Evolutionary conservation across 495 filamentous ascomycete species (phyloP).

Genomic region (Cryomyces antarcticus): DNA sequence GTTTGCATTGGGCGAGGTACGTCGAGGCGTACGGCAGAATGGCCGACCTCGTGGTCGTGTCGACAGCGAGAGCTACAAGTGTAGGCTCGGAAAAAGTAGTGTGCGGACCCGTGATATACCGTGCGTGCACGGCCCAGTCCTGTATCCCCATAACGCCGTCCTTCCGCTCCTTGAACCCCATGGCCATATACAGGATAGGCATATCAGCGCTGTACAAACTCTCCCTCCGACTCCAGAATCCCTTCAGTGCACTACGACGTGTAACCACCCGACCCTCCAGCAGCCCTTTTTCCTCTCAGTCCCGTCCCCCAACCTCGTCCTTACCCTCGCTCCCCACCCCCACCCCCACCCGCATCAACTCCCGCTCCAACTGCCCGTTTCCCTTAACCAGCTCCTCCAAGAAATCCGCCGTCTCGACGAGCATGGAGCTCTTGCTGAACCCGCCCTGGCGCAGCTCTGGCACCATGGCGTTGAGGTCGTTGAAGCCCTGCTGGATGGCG

Average conservation of each 20-base stretch:
- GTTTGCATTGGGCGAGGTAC: no score
- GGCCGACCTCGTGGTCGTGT: no score
- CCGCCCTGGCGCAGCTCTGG: conserved; percentile 47
- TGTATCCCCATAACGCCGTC: no score
- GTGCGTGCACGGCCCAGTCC: no score
- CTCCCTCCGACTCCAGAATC: background rate
- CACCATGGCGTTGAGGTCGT: conserved; percentile 48
- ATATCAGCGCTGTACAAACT: no score
- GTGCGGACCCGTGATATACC: no score
- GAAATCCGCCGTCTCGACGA: conserved; percentile 51
- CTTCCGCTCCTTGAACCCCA: no score
- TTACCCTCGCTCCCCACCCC: background rate
- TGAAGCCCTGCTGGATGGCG: conserved; percentile 57
- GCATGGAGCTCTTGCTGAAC: conserved; percentile 60
- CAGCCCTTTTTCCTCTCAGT: background rate
- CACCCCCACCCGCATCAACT: background rate
- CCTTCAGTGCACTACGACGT: background rate
- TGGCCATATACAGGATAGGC: no score
- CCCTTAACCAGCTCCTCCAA: conserved; percentile 49
- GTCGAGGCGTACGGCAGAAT: no score
- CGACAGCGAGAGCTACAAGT: no score
- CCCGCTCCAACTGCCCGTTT: conserved; percentile 34
- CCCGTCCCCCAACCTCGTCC: background rate
- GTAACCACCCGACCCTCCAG: background rate
- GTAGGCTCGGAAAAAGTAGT: no score